Base-by-base conservation (phyloP, 169 alveolate genomes). In the Perkinsus marinus region DNA sequence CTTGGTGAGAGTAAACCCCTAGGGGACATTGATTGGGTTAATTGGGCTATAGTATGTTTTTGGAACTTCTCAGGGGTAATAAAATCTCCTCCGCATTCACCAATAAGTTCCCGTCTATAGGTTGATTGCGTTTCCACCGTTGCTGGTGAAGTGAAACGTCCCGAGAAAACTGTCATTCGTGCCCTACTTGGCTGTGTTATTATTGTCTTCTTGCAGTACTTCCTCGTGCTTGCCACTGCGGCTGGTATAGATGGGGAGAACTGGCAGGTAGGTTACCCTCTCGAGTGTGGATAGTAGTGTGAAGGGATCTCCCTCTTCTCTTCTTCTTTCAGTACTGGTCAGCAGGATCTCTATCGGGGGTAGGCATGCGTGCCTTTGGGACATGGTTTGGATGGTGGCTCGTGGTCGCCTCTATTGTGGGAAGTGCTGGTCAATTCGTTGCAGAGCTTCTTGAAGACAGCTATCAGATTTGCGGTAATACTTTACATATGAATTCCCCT, bases 381-480 rank as follows among this genome's bases (percentile, higher is more conserved):
- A 22, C 91, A 0, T 39, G 68, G 46, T 39, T 89, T n/a, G 68
- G 91, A 0, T 26, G 37, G 39, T 39, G 38, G 39, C 91, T 90
- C 41, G 39, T 90, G 13, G 39, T 34, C 37, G 91, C 91, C 6
- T n/a, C 39, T 39, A 30, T 26, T 37, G 36, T 90, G 39, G 91
- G 91, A 9, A 90, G 57, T 39, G 91, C 91, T 22, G 91, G 91
- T 16, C 43, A 39, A 39, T 90, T 90, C 39, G 38, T 30, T 16
- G 91, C 91, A 0, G 91, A 90, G 69, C 68, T 90, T 39, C 43
- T 90, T 39, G 91, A 90, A 36, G 91, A 90, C n/a, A n/a, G 43
- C 39, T 90, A 90, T 30, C 91, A 90, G 69, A 57, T 57, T 30
- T 57, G 79, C 79, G 79, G 79, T 57, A 57, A 30, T 57, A 57